Percentiles rank a stretch among this genome's conserved stretches.
These are phyloP conservation scores for Talaromyces sp. DNA, from an alignment of 2,329 filamentous ascomycete species.

Conservation along the genomic window DNA sequence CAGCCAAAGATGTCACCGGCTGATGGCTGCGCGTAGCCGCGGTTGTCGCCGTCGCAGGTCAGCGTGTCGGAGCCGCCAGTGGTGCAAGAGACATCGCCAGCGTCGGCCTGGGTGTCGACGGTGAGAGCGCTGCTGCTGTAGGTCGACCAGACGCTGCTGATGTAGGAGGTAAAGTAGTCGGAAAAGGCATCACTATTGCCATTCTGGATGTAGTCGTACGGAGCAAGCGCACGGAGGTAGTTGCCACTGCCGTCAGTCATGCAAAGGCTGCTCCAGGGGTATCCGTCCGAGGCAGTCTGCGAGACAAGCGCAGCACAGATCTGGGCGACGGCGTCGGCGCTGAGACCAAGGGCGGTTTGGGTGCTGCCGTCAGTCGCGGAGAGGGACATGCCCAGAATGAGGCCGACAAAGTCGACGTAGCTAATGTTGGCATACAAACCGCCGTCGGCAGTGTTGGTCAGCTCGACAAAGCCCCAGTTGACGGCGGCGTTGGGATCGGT, in stretches of 20 bases:
- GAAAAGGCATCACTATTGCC: slow-evolving; percentile 43
- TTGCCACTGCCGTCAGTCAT: slow-evolving; percentile 31
- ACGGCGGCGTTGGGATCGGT: slow-evolving; percentile 39
- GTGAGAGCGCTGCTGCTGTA: slow-evolving; percentile 43
- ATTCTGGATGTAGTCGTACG: slow-evolving; percentile 44
- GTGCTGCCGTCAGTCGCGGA: slow-evolving; percentile 41
- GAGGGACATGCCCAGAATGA: slow-evolving; percentile 52
- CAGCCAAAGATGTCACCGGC: slow-evolving; percentile 48
- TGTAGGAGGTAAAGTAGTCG: slow-evolving; percentile 48
- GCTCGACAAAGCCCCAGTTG: slow-evolving; percentile 49
- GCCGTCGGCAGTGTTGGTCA: slow-evolving; percentile 39
- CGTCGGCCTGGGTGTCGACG: slow-evolving; percentile 52
- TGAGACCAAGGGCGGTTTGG: slow-evolving; percentile 48
- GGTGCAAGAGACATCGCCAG: slow-evolving; percentile 45
- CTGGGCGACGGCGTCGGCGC: slow-evolving; percentile 40
- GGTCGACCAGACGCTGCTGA: slow-evolving; percentile 49
- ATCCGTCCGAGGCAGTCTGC: slow-evolving; percentile 44
- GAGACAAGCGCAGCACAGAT: slow-evolving; percentile 43
- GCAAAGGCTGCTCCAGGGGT: slow-evolving; percentile 51
- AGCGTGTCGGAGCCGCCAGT: slow-evolving; percentile 32
- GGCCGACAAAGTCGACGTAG: slow-evolving; percentile 49
- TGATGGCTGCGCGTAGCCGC: slow-evolving; percentile 39
- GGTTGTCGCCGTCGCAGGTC: slow-evolving; percentile 40
- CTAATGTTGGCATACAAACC: slow-evolving; percentile 46
- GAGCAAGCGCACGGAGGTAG: slow-evolving; percentile 50